Conservation (phyloP, 768 basidiomycete genomes). For the Gymnopilus junonius region DNA sequence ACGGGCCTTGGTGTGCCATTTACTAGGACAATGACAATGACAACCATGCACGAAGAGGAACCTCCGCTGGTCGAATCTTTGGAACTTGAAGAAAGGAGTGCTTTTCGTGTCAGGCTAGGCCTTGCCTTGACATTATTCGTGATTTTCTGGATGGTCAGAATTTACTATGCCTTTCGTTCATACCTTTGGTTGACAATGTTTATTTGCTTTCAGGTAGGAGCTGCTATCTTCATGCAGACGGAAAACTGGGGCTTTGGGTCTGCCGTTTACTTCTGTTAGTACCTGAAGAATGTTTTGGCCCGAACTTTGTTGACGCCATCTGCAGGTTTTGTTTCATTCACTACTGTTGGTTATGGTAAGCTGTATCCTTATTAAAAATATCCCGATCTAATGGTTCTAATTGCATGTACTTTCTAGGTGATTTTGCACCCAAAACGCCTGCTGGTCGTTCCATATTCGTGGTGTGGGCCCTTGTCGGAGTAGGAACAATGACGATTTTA, state of each 20-base stretch:
- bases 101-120: constrained; percentile 58
- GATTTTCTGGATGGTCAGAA: constrained; percentile 72
- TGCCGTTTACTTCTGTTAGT: constrained; percentile 75
- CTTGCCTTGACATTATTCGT: constrained; percentile 67
- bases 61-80: constrained; percentile 34
- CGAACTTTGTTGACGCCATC: neutral
- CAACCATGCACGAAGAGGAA: constrained; percentile 32
- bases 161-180: constrained; percentile 18
- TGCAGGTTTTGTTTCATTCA: constrained; percentile 72
- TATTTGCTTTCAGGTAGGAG: constrained; percentile 51
- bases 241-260: constrained; percentile 70
- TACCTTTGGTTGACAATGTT: neutral
- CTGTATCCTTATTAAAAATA: neutral
- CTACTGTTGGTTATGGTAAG: constrained; percentile 71
- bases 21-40: constrained; percentile 17
- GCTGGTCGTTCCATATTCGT: constrained; percentile 79
- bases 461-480: constrained; percentile 78
- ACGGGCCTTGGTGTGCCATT: constrained; percentile 18
- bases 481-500: constrained; percentile 76
- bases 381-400: neutral
- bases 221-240: constrained; percentile 66
- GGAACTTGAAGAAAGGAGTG: constrained; percentile 51
- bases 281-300: neutral
- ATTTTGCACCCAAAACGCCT: constrained; percentile 61
- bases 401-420: constrained; percentile 40